Base-by-base conservation (phyloP, 345 rosid species). In the Jatropha curcas region DNA sequence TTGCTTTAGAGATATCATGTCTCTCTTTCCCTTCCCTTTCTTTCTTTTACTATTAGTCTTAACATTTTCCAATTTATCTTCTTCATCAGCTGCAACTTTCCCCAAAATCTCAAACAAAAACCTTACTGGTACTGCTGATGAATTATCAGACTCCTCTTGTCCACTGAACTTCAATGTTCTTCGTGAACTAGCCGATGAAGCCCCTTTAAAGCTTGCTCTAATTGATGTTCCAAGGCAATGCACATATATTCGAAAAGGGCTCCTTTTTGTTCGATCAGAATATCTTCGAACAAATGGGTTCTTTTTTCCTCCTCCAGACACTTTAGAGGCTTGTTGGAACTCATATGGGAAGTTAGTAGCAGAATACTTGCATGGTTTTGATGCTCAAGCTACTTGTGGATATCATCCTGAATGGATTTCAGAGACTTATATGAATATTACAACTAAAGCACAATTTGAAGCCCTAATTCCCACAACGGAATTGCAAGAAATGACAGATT, bases 381-480 rank as follows among this genome's bases (percentile, higher is more conserved):
- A 82, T 55, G 63, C 81, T n/a, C 52, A 74, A 56, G n/a, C 72
- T 4, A 53, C 71, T 22, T 79, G 86, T 35, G 77, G 86, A 60
- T 68, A 61, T 35, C 55, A 66, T 51, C 61, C 74, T 8, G 78
- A 79, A 33, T 65, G 71, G 80, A 71, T 81, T 62, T 81, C 70
- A 1, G 41, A 60, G 33, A 37, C 70, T 20, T 85, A 79, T 25
- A 46, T 60, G 69, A 71, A 82, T 25, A 58, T 82, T 39, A 78
- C 83, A 69, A 67, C 78, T 27, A 75, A 30, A 46, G 51, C 48
- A 22, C 64, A 80, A 69, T 81, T 85, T 53, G 86, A 85, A 50
- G 71, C 70, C 35, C 41, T 43, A 30, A 56, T 85, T 76, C 84
- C 88, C 14, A 6, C 17, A 64, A 22, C 74, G 5, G 19, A 57